Conservation (phyloP, 345 rosid species). For the Boechera retrofracta region DNA sequence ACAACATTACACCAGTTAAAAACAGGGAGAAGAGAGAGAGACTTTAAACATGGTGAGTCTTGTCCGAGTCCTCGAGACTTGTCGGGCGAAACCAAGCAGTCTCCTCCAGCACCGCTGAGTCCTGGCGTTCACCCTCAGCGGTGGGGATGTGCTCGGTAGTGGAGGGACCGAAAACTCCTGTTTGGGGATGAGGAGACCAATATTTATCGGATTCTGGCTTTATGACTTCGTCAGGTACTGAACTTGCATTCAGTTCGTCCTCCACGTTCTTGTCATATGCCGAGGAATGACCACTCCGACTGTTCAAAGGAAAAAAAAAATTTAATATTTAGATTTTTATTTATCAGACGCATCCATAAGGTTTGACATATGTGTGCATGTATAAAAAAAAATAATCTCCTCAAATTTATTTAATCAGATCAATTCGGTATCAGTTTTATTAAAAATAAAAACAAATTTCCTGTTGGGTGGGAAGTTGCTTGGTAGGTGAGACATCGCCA, state of each 20-base stretch:
- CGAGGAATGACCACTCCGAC: conserved; percentile 63
- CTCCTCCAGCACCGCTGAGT: conserved; percentile 66
- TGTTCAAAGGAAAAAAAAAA: conserved; percentile 20
- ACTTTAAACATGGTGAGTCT: conserved; percentile 56
- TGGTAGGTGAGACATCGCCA: conserved; percentile 31
- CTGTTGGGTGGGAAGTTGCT: conserved; percentile 37
- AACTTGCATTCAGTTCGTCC: conserved; percentile 55
- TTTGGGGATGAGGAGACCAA: conserved; percentile 95
- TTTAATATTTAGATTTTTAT: neutral
- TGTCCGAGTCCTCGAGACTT: conserved; percentile 86
- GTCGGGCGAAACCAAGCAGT: conserved; percentile 97
- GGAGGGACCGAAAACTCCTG: conserved; percentile 90
- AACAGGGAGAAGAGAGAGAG: neutral
- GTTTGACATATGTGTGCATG: no score
- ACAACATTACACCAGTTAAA: conserved; percentile 12
- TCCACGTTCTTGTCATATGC: conserved; percentile 88
- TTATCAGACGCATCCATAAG: no score
- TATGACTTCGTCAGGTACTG: conserved; percentile 77
- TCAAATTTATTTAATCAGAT: neutral
- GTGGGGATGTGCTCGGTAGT: conserved; percentile 40
- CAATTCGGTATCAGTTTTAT: neutral
- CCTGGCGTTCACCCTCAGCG: conserved; percentile 32
- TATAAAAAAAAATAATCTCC: no score
- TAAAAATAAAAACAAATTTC: conserved; percentile 14
- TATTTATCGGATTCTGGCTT: conserved; percentile 69